Percentiles rank a stretch among this genome's conserved stretches.
phyloP scores from a whole-genome alignment of 352 stramenopile species.

The Globisporangium okanoganense region DNA sequence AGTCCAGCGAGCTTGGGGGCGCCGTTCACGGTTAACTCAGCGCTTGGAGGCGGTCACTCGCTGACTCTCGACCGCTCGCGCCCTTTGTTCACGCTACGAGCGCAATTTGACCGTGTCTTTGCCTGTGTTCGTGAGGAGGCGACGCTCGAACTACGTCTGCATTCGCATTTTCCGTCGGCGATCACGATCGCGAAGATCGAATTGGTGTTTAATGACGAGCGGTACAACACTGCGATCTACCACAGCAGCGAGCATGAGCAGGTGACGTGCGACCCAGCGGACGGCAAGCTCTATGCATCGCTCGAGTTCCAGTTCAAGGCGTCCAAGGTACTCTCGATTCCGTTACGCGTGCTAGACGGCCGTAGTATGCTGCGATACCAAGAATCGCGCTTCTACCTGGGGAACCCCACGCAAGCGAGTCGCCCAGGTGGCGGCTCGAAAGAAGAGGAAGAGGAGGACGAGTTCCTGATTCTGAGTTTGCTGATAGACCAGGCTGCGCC shows the following conservation, averaged over 20 bases:
- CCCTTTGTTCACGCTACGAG: slow-evolving; percentile 40
- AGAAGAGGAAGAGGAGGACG: slow-evolving; percentile 23
- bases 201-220: slow-evolving; percentile 70
- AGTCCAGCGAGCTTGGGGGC: slow-evolving; percentile 33
- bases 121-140: slow-evolving; percentile 69
- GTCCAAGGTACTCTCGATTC: slow-evolving; percentile 33
- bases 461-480: slow-evolving; percentile 58
- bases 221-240: slow-evolving; percentile 62
- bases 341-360: slow-evolving; percentile 52
- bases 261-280: slow-evolving; percentile 14
- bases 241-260: slow-evolving; percentile 21
- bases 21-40: slow-evolving; percentile 35
- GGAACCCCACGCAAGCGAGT: slow-evolving; percentile 7
- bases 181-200: slow-evolving; percentile 64
- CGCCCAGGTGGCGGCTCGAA: neutral
- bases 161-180: slow-evolving; percentile 49
- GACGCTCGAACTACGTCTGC: slow-evolving; percentile 39
- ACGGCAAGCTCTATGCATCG: slow-evolving; percentile 40
- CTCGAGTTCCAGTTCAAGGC: slow-evolving; percentile 46
- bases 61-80: slow-evolving; percentile 49
- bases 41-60: slow-evolving; percentile 39
- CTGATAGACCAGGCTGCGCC: slow-evolving; percentile 37
- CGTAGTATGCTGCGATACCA: slow-evolving; percentile 55
- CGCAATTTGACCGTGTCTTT: slow-evolving; percentile 60
- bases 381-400: slow-evolving; percentile 59